These are phyloP conservation scores for Capronia epimyces DNA, from an alignment of 2,329 filamentous ascomycete species.

Conservation along the genomic window DNA sequence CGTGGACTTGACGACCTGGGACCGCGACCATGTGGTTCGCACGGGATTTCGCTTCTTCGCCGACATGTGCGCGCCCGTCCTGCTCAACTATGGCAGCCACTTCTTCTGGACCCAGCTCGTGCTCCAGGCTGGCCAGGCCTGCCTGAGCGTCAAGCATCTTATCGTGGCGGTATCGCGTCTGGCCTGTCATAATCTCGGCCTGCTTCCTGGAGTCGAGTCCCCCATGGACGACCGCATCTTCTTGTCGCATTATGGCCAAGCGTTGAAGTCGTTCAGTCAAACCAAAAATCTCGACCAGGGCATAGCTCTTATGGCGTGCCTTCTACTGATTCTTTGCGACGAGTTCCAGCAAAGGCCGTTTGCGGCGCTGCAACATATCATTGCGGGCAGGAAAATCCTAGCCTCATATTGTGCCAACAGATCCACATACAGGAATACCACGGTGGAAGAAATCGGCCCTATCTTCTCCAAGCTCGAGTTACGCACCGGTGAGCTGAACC, in stretches of 20 bases:
- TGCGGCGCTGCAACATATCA: constrained; percentile 14
- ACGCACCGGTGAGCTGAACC: constrained; percentile 9
- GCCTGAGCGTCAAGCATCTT: constrained; percentile 30
- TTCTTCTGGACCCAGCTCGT: constrained; percentile 31
- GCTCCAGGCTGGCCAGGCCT: constrained; percentile 29
- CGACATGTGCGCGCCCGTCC: constrained; percentile 26
- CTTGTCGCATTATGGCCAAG: constrained; percentile 19
- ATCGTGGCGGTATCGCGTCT: constrained; percentile 25
- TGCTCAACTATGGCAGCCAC: constrained; percentile 29
- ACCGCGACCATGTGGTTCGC: constrained; percentile 1
- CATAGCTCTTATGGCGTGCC: constrained; percentile 18
- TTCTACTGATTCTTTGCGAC: constrained; percentile 20
- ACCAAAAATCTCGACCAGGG: constrained; percentile 8
- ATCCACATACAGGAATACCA: not conserved
- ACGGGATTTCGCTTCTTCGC: constrained; percentile 28
- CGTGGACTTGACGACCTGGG: constrained; percentile 9
- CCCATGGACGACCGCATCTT: constrained; percentile 4
- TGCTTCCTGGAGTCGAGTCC: not conserved
- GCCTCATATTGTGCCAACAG: not conserved
- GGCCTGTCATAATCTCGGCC: not conserved
- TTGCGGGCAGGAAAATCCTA: constrained; percentile 16
- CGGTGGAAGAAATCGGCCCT: constrained; percentile 12
- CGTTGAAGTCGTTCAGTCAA: constrained; percentile 8
- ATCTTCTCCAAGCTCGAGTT: constrained; percentile 20
- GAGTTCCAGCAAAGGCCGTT: constrained; percentile 15